Conservation (phyloP, 1,284 basidiomycete genomes). For the Papiliotrema fonsecae region DNA sequence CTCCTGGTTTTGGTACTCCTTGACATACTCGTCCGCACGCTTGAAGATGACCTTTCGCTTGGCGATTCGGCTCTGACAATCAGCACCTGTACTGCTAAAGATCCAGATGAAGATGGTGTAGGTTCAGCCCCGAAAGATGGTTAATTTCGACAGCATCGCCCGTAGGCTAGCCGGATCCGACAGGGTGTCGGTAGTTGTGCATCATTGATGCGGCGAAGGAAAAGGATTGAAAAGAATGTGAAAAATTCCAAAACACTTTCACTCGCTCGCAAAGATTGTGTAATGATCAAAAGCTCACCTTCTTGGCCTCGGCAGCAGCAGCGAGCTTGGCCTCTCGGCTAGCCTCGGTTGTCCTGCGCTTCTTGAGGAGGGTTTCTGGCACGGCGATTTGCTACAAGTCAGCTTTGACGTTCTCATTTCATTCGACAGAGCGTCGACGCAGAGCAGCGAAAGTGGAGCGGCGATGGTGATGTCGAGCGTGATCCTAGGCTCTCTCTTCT, state of each 20-base stretch:
- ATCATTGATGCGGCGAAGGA: slow-evolving; percentile 56
- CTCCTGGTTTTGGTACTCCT: slow-evolving; percentile 91
- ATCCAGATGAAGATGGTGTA: slow-evolving; percentile 9
- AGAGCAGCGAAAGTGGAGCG: too few relatives aligned
- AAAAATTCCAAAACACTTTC: too few relatives aligned
- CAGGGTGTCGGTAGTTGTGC: slow-evolving; percentile 60
- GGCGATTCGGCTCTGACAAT: slow-evolving; percentile 68
- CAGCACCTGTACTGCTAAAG: slow-evolving; percentile 11
- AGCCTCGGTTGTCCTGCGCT: slow-evolving; percentile 98
- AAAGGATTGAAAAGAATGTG: neutral
- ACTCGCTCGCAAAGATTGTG: too few relatives aligned
- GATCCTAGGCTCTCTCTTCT: neutral
- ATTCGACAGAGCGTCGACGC: too few relatives aligned
- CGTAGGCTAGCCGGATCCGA: slow-evolving; percentile 46
- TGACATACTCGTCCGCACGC: slow-evolving; percentile 96
- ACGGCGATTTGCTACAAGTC: slow-evolving; percentile 61
- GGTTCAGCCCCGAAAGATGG: slow-evolving; percentile 97
- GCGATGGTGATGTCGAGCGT: neutral
- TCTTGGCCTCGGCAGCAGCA: slow-evolving; percentile 79
- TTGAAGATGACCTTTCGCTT: slow-evolving; percentile 99
- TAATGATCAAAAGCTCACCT: slow-evolving; percentile 61
- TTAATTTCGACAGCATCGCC: slow-evolving; percentile 75
- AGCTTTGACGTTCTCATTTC: too few relatives aligned
- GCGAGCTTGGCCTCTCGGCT: slow-evolving; percentile 90
- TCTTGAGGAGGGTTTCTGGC: slow-evolving; percentile 98